Evolutionary conservation across 306 rosid genomes (phyloP).

Genomic region (Vigna radiata): DNA sequence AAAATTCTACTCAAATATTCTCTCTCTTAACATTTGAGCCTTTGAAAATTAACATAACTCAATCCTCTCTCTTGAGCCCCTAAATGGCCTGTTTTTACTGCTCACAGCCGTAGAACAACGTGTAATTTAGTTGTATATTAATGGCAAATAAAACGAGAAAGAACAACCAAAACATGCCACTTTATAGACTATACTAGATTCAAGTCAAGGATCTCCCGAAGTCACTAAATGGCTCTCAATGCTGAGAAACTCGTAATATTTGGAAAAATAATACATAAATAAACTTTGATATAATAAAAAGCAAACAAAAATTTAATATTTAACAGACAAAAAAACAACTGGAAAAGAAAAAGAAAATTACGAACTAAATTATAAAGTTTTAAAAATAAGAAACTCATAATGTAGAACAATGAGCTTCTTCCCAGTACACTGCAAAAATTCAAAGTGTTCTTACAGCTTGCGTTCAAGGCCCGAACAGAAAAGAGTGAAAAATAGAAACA

Average conservation of each 20-base stretch:
- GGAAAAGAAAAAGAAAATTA: not conserved
- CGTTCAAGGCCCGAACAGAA: constrained; percentile 6
- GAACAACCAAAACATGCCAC: not conserved
- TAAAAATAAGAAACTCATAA: not conserved
- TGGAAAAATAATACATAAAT: not conserved
- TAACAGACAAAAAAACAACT: not conserved
- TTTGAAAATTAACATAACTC: too few relatives aligned
- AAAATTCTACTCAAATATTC: too few relatives aligned
- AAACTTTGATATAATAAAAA: not conserved
- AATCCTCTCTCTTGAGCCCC: too few relatives aligned
- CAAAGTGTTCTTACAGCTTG: constrained; percentile 17
- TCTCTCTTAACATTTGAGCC: too few relatives aligned
- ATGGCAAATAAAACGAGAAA: too few relatives aligned
- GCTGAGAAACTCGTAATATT: not conserved
- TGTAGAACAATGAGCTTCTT: not conserved
- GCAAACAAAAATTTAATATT: not conserved
- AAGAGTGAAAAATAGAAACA: not conserved
- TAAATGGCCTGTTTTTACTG: too few relatives aligned
- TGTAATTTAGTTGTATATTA: too few relatives aligned
- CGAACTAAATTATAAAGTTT: not conserved
- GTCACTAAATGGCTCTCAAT: not conserved
- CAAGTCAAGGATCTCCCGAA: not conserved
- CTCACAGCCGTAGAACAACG: too few relatives aligned
- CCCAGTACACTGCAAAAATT: not conserved
- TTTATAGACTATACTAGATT: not conserved